phyloP scores from a whole-genome alignment of 352 stramenopile genomes.

The Phytophthora rubi region DNA sequence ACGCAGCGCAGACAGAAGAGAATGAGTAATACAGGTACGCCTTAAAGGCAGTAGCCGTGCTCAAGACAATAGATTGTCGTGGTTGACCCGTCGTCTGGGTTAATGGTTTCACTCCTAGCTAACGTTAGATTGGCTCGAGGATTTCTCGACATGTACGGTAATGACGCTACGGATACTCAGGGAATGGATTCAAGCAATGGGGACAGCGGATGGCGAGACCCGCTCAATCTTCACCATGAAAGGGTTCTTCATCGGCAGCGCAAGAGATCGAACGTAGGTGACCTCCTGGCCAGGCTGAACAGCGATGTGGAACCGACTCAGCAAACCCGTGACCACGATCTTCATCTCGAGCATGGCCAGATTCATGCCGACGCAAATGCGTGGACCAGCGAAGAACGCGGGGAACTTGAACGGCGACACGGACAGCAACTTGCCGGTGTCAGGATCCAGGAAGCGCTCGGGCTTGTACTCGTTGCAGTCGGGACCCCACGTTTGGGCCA shows the following conservation, averaged over 20 bases:
- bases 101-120: too few relatives aligned
- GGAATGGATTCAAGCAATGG: not conserved
- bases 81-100: not conserved
- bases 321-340: constrained; percentile 44
- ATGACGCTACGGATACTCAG: not conserved
- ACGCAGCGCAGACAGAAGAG: constrained; percentile 5
- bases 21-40: not conserved
- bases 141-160: too few relatives aligned
- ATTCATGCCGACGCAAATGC: constrained; percentile 65
- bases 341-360: constrained; percentile 79
- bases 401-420: constrained; percentile 61
- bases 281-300: constrained; percentile 25
- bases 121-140: too few relatives aligned
- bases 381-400: constrained; percentile 59
- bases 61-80: not conserved
- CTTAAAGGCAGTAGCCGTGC: not conserved
- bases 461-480: constrained; percentile 54
- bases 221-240: constrained; percentile 12
- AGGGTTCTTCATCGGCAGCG: constrained; percentile 41
- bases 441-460: constrained; percentile 51
- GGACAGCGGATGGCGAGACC: not conserved
- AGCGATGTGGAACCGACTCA: constrained; percentile 50
- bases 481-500: constrained; percentile 39
- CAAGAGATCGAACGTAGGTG: constrained; percentile 42
- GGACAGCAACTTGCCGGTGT: constrained; percentile 26